A percentile compares a stretch with the other conserved stretches of the same genome.
Evolutionary conservation across 164 flowering plant species (phyloP).

Genomic region (Aristolochia fimbriata): DNA sequence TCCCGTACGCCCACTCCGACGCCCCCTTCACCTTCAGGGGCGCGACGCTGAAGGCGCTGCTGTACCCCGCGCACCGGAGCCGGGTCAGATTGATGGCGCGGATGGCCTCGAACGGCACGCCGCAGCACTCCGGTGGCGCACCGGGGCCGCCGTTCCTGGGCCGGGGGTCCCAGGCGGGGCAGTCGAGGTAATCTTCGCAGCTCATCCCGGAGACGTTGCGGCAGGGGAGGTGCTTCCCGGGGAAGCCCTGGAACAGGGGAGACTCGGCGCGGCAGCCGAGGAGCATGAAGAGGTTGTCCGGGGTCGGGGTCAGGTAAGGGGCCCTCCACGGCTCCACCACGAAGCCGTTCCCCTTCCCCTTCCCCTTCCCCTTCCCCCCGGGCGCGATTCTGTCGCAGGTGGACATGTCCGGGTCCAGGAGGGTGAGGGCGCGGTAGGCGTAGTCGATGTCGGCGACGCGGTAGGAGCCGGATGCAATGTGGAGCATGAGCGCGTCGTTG

Average conservation of each 20-base stretch:
- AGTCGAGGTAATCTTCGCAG: constrained; percentile 69
- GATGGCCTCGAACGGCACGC: constrained; percentile 49
- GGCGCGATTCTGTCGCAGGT: constrained; percentile 53
- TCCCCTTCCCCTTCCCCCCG: too few relatives aligned
- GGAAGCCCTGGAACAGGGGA: constrained; percentile 86
- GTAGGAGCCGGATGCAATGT: constrained; percentile 82
- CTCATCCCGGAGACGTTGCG: constrained; percentile 84
- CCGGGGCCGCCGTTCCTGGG: constrained; percentile 33
- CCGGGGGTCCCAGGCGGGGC: constrained; percentile 62
- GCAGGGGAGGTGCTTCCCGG: constrained; percentile 66
- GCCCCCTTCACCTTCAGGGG: constrained; percentile 57
- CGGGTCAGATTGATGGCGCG: constrained; percentile 54
- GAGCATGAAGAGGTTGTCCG: constrained; percentile 78
- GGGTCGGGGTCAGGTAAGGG: constrained; percentile 49
- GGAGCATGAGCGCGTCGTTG: constrained; percentile 81
- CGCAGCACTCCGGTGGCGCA: constrained; percentile 68
- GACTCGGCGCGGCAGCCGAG: constrained; percentile 68
- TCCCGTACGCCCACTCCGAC: constrained; percentile 72
- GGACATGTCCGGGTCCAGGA: constrained; percentile 79
- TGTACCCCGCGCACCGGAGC: constrained; percentile 75
- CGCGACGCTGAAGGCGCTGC: constrained; percentile 80
- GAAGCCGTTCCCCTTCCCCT: constrained; percentile 72
- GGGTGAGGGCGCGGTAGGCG: constrained; percentile 54
- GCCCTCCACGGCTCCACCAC: constrained; percentile 56
- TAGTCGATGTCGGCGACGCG: constrained; percentile 80